phyloP scores from a whole-genome alignment of 176 grass and related monocot species.

The Thalia dealbata region DNA sequence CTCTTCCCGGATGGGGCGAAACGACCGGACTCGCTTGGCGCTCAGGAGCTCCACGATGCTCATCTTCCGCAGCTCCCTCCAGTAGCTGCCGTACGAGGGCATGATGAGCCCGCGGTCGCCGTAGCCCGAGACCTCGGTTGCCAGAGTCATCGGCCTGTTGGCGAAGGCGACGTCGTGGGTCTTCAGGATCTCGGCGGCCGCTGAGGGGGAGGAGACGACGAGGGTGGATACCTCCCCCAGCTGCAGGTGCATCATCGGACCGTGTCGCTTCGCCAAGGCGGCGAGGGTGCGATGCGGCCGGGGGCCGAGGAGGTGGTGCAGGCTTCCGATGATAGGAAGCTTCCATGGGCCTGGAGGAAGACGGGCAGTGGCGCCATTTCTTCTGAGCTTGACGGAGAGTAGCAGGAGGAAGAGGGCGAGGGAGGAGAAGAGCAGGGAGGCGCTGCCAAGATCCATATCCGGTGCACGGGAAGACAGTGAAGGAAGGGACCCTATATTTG shows the following conservation, averaged over 20 bases:
- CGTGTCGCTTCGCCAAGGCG: slow-evolving; percentile 22
- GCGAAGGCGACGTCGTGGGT: slow-evolving; percentile 45
- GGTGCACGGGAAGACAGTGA: too few species aligned
- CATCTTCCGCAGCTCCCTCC: slow-evolving; percentile 44
- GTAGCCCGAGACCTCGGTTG: slow-evolving; percentile 13
- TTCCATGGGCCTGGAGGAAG: slow-evolving; percentile 1
- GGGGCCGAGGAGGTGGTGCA: slow-evolving; percentile 35
- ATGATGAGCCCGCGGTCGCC: slow-evolving; percentile 29
- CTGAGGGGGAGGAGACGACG: slow-evolving; percentile 30
- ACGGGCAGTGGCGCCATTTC: too few species aligned
- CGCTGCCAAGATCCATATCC: too few species aligned
- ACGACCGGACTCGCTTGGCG: slow-evolving; percentile 25
- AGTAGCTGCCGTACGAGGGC: slow-evolving; percentile 37
- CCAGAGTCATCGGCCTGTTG: slow-evolving; percentile 13
- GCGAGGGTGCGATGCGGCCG: slow-evolving; percentile 36
- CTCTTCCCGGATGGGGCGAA: slow-evolving; percentile 14
- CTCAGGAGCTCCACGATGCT: slow-evolving; percentile 32
- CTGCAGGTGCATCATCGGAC: slow-evolving; percentile 47
- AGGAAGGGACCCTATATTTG: too few species aligned
- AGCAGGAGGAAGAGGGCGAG: neutral
- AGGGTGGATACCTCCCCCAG: slow-evolving; percentile 37
- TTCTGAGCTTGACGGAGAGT: too few species aligned
- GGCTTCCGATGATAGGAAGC: slow-evolving; percentile 40
- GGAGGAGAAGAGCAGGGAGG: neutral
- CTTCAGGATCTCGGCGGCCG: slow-evolving; percentile 46